phyloP scores from a whole-genome alignment of 2,329 filamentous ascomycete genomes.

The Botrytis medusae region DNA sequence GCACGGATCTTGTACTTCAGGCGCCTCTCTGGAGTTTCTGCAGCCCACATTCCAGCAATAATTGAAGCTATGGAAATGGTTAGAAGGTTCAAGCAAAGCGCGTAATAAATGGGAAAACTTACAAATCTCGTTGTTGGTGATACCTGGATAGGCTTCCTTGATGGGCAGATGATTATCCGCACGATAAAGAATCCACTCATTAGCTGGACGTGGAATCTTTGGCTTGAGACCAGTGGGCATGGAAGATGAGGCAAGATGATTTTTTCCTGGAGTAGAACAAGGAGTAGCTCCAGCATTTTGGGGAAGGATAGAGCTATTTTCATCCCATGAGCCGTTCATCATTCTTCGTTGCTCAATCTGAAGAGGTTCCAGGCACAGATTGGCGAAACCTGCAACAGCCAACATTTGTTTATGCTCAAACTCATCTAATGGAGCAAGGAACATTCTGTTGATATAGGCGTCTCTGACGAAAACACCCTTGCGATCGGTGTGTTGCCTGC shows the following conservation, averaged over 20 bases:
- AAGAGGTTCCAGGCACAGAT: background rate
- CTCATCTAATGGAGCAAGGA: background rate
- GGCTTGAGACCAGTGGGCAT: background rate
- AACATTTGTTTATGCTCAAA: constrained; percentile 2
- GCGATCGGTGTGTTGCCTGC: background rate
- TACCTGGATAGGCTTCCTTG: constrained; percentile 10
- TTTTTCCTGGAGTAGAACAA: background rate
- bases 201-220: constrained; percentile 16
- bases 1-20: constrained; percentile 9
- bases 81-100: background rate
- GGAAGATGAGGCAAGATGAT: background rate
- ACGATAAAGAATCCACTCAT: constrained; percentile 18
- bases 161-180: constrained; percentile 12
- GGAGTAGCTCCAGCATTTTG: background rate
- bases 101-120: background rate
- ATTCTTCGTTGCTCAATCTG: background rate
- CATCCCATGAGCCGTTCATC: background rate
- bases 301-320: background rate
- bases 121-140: constrained; percentile 17
- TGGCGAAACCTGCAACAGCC: constrained; percentile 7
- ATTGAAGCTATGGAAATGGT: background rate
- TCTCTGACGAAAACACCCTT: constrained; percentile 1
- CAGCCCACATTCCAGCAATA: constrained; percentile 17
- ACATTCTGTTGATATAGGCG: background rate
- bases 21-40: background rate